These are phyloP conservation scores for Persicaria tinctoria DNA, from an alignment of 148 eudicot species.

Conservation along the genomic window DNA sequence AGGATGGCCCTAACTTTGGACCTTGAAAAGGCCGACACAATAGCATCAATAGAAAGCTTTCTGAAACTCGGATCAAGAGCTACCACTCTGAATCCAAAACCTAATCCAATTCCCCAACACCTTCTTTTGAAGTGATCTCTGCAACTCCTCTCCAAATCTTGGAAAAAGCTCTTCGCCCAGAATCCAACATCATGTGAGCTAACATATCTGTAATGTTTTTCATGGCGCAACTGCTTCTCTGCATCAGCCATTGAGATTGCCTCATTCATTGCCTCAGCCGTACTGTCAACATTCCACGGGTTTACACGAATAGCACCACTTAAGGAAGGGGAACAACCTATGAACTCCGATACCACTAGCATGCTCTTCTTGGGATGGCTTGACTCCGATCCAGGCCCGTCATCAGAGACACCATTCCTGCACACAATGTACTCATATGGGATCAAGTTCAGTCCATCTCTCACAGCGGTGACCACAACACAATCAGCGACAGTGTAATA, in stretches of 20 bases:
- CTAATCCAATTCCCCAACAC: constrained; percentile 44
- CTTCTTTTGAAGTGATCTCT: constrained; percentile 33
- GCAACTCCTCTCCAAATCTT: constrained; percentile 45
- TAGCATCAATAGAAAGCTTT: constrained; percentile 34
- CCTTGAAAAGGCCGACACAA: constrained; percentile 33
- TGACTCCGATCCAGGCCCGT: constrained; percentile 15
- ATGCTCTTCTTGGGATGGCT: constrained; percentile 42
- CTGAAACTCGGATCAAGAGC: constrained; percentile 42
- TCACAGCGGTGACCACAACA: constrained; percentile 48
- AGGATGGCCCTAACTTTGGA: constrained; percentile 38
- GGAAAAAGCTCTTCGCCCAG: constrained; percentile 41
- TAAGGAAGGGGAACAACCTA: constrained; percentile 59
- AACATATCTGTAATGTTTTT: constrained; percentile 45
- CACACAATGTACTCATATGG: constrained; percentile 57
- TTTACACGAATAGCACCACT: constrained; percentile 63
- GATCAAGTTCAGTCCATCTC: constrained; percentile 63
- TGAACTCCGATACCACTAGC: constrained; percentile 52
- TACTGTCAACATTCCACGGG: constrained; percentile 49
- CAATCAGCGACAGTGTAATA: constrained; percentile 50
- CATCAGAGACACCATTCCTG: constrained; percentile 31
- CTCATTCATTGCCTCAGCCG: constrained; percentile 46
- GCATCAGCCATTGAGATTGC: constrained; percentile 38
- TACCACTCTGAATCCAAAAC: constrained; percentile 43
- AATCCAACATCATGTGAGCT: constrained; percentile 42
- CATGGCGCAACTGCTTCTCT: constrained; percentile 49